These are phyloP conservation scores for Candida pseudoglaebosa DNA, from an alignment of 805 yeast genomes.

Conservation along the genomic window DNA sequence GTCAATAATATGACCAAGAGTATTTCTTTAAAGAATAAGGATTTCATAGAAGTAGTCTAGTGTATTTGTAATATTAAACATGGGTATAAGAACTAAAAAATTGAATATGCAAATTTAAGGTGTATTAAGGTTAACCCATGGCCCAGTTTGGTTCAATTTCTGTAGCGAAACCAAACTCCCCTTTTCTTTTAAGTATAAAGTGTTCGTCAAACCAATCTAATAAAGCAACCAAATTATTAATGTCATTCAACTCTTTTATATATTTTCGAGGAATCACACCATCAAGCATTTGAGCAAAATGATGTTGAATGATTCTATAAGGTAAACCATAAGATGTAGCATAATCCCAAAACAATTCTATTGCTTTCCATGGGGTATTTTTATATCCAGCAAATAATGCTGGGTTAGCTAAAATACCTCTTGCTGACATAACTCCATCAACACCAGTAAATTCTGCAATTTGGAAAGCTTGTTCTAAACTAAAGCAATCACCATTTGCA, in stretches of 20 bases:
- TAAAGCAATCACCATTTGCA: constrained; percentile 96
- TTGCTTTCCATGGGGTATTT: constrained; percentile 84
- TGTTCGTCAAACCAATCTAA: constrained; percentile 77
- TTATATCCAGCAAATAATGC: constrained; percentile 75
- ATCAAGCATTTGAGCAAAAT: constrained; percentile 81
- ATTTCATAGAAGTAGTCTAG: constrained; percentile 24
- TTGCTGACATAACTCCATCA: constrained; percentile 93
- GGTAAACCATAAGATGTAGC: constrained; percentile 81
- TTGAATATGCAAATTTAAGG: constrained; percentile 1
- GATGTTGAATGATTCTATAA: constrained; percentile 81
- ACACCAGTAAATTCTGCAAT: constrained; percentile 68
- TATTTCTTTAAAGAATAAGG: constrained; percentile 69
- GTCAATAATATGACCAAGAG: constrained; percentile 87
- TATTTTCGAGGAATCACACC: constrained; percentile 33
- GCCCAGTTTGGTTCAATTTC: constrained; percentile 25
- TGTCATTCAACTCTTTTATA: constrained; percentile 57
- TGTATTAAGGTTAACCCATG: neutral
- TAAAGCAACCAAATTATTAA: constrained; percentile 55
- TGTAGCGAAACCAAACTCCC: constrained; percentile 68
- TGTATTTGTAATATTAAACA: neutral
- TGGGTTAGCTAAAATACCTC: constrained; percentile 85
- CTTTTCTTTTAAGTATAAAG: constrained; percentile 62
- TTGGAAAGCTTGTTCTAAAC: constrained; percentile 54
- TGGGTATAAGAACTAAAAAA: constrained; percentile 1
- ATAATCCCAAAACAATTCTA: constrained; percentile 79